Base-by-base conservation (phyloP, 768 basidiomycete species). In the Amanita brunnescens region DNA sequence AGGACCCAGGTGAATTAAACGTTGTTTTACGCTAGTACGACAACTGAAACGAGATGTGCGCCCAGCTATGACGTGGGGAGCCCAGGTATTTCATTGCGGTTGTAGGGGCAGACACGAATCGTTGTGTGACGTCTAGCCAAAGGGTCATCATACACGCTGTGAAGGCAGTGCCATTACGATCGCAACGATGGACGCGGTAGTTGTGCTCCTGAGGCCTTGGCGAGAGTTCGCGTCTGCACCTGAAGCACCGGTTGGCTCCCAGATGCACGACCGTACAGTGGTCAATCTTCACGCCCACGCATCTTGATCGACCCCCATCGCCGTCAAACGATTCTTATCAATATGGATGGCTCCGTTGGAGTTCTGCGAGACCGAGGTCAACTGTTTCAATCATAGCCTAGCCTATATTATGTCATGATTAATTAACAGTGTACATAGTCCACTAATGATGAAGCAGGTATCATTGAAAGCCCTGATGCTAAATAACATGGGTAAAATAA, bases 251-350 rank as follows among this genome's bases (percentile, higher is more conserved):
- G 65, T 65, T 41, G 59, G 56, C 13, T 76, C 61, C 74, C 74
- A 24, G 66, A 64, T 37, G 63, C 64, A 5, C 64, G 63, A 37
- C 59, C 59, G 14, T 67, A 66, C 53, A 63, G 64, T 35, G 61
- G 54, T 55, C 54, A 57, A 24, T 55, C 54, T 14, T 47, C 56
- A 26, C 57, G n/a, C n/a, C n/a, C n/a, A 56, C 32, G 55, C 57
- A 39, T 39, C 53, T 21, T 49, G 48, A 47, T 44, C 69, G 68
- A 55, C 65, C 64, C 29, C 54, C 58, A 1, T 59, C 54, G 30
- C 54, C 57, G 33, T 54, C 52, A 23, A 52, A 52, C 49, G 32
- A 42, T 29, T 50, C 55, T 12, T 53, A 56, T 32, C 38, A 49
- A 30, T 53, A 38, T 23, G 56, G 52, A 49, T 20, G 51, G 53